These are phyloP conservation scores for Claviceps paspali DNA, from an alignment of 2,329 filamentous ascomycete species.

Conservation along the genomic window DNA sequence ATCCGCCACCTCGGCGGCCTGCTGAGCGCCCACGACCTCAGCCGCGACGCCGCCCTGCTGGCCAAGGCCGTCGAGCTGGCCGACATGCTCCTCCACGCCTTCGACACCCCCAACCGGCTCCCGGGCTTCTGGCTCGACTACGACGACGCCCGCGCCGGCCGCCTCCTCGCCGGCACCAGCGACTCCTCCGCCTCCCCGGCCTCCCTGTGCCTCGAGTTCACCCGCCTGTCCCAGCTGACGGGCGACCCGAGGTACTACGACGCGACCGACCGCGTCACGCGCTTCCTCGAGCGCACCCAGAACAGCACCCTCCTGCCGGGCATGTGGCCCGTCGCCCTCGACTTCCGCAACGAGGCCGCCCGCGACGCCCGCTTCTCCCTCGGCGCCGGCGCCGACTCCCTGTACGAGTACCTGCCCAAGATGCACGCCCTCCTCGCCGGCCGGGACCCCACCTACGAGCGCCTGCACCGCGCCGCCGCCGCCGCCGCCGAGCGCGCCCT, in stretches of 20 bases:
- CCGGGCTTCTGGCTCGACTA: conserved; percentile 34
- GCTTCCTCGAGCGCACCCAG: conserved; percentile 53
- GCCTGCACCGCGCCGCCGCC: conserved; percentile 50
- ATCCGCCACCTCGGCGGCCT: conserved; percentile 32
- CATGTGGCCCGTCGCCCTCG: conserved; percentile 57
- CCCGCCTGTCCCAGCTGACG: conserved; percentile 57
- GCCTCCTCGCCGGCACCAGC: conserved; percentile 34
- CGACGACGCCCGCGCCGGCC: conserved; percentile 21
- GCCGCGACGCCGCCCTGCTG: conserved; percentile 27
- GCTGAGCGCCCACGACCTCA: conserved; percentile 35
- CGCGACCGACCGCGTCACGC: conserved; percentile 57
- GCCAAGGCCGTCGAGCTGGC: conserved; percentile 35
- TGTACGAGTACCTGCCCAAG: conserved; percentile 48
- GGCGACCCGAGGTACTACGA: conserved; percentile 62
- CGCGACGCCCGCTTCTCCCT: conserved; percentile 30
- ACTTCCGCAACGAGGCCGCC: conserved; percentile 41
- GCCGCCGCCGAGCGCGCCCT: conserved; percentile 46
- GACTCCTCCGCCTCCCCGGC: conserved; percentile 35
- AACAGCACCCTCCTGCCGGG: conserved; percentile 56
- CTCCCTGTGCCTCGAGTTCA: conserved; percentile 63
- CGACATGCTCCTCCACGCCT: conserved; percentile 37
- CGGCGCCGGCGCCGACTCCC: conserved; percentile 38
- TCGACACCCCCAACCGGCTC: conserved; percentile 38
- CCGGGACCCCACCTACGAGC: conserved; percentile 40
- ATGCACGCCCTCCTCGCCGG: conserved; percentile 53